Evolutionary conservation across 148 eudicot species (phyloP).

Genomic region (Simmondsia chinensis): DNA sequence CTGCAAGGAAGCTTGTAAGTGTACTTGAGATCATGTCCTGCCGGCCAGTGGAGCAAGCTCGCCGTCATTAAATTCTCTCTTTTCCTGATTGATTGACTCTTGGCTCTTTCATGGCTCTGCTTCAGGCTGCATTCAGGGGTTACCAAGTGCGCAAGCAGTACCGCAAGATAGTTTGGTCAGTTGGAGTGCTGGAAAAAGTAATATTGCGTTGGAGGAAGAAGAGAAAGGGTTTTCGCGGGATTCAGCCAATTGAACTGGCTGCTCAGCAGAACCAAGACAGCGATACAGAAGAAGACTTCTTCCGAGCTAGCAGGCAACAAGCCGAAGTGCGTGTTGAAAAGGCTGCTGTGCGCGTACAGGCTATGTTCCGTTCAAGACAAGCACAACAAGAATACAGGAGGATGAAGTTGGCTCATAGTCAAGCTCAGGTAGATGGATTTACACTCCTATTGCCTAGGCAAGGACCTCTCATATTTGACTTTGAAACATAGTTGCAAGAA

Average conservation of each 20-base stretch:
- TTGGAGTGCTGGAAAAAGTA: constrained; percentile 91
- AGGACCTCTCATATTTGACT: too few species aligned
- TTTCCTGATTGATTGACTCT: neutral
- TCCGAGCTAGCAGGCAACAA: constrained; percentile 71
- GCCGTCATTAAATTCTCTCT: neutral
- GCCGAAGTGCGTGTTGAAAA: constrained; percentile 93
- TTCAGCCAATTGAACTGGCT: constrained; percentile 37
- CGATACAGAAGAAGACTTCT: constrained; percentile 75
- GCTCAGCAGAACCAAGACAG: constrained; percentile 27
- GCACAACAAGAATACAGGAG: constrained; percentile 88
- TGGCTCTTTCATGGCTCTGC: too few species aligned
- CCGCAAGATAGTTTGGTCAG: constrained; percentile 71
- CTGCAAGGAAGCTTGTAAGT: too few species aligned
- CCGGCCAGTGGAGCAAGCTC: too few species aligned
- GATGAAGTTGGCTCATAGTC: constrained; percentile 65
- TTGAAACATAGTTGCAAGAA: too few species aligned
- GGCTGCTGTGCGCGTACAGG: constrained; percentile 81
- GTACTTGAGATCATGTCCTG: too few species aligned
- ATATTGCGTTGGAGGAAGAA: constrained; percentile 76
- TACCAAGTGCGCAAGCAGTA: constrained; percentile 71
- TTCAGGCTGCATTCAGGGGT: constrained; percentile 72
- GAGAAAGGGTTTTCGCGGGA: constrained; percentile 81
- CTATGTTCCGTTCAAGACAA: constrained; percentile 84
- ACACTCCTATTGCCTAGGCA: neutral
- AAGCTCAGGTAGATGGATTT: constrained; percentile 25